Conservation (phyloP, 2,329 filamentous ascomycete species). For the Xylaria sp. region DNA sequence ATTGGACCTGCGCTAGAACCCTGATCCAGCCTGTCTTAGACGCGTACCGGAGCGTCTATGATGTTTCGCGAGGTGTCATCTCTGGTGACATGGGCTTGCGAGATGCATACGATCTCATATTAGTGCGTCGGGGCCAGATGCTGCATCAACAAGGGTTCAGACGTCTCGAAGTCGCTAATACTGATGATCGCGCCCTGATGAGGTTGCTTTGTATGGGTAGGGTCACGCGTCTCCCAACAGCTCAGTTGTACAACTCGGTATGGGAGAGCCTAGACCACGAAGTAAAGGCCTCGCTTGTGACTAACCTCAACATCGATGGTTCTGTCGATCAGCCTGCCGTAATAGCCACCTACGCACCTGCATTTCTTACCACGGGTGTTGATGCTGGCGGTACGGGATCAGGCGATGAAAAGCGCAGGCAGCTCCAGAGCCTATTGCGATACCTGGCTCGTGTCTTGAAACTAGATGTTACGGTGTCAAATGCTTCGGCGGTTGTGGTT, state of each 20-base stretch:
- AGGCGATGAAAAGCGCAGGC: constrained; percentile 37
- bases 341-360: constrained; percentile 54
- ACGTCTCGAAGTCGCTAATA: constrained; percentile 42
- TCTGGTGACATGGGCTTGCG: constrained; percentile 40
- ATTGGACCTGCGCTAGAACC: constrained; percentile 48
- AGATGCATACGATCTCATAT: constrained; percentile 50
- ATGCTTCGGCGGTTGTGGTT: constrained; percentile 17
- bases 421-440: constrained; percentile 46
- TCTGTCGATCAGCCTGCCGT: constrained; percentile 50
- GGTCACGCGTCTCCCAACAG: constrained; percentile 47
- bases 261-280: constrained; percentile 44
- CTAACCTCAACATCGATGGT: constrained; percentile 52
- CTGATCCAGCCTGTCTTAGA: constrained; percentile 51
- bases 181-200: constrained; percentile 50
- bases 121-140: constrained; percentile 48
- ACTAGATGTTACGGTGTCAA: background rate
- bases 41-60: constrained; percentile 48
- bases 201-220: constrained; percentile 54
- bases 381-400: constrained; percentile 40
- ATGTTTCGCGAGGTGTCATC: constrained; percentile 49
- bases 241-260: constrained; percentile 47
- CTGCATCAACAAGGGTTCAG: constrained; percentile 47
- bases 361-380: constrained; percentile 50
- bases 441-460: constrained; percentile 47
- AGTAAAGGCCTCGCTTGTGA: constrained; percentile 43